Conservation (phyloP, 345 rosid species). For the Geranium rotundifolium region DNA sequence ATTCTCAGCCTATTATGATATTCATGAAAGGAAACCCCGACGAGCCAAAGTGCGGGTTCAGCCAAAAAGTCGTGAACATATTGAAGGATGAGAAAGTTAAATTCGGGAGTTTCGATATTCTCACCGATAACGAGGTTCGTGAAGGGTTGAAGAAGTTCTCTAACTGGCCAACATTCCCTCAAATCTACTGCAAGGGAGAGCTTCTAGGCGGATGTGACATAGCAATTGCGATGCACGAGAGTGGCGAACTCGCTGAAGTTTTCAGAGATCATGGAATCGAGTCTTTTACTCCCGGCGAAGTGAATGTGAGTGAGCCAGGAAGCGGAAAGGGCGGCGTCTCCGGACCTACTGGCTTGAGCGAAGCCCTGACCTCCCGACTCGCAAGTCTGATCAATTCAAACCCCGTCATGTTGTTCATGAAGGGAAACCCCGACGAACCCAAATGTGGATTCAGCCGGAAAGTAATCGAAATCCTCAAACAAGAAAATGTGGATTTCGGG, state of each 20-base stretch:
- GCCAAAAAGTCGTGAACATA: slow-evolving; percentile 61
- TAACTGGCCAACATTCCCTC: slow-evolving; percentile 99
- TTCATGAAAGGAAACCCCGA: slow-evolving; percentile 92
- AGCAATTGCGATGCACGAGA: slow-evolving; percentile 73
- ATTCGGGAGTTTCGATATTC: slow-evolving; percentile 75
- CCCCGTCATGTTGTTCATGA: slow-evolving; percentile 86
- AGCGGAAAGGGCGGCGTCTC: slow-evolving; percentile 40
- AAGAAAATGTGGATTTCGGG: slow-evolving; percentile 57
- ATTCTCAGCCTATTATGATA: slow-evolving; percentile 70
- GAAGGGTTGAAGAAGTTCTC: slow-evolving; percentile 94
- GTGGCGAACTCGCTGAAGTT: slow-evolving; percentile 74
- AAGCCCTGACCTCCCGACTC: slow-evolving; percentile 40
- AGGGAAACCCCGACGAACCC: slow-evolving; percentile 81
- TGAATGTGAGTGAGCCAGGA: slow-evolving; percentile 12
- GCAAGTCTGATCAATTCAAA: slow-evolving; percentile 49
- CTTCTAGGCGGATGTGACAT: slow-evolving; percentile 96
- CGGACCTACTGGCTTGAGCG: slow-evolving; percentile 49
- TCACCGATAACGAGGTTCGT: slow-evolving; percentile 62
- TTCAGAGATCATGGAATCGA: slow-evolving; percentile 55
- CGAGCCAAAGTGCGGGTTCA: slow-evolving; percentile 85
- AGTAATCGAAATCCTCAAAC: slow-evolving; percentile 70
- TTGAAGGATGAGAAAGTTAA: slow-evolving; percentile 67
- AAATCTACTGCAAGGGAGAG: slow-evolving; percentile 87
- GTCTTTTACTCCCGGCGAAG: slow-evolving; percentile 10
- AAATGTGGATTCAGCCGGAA: slow-evolving; percentile 91